Evolutionary conservation across 306 rosid genomes (phyloP), one percentile per base, ranked within the genome.

Genomic region (Malus fusca): DNA sequence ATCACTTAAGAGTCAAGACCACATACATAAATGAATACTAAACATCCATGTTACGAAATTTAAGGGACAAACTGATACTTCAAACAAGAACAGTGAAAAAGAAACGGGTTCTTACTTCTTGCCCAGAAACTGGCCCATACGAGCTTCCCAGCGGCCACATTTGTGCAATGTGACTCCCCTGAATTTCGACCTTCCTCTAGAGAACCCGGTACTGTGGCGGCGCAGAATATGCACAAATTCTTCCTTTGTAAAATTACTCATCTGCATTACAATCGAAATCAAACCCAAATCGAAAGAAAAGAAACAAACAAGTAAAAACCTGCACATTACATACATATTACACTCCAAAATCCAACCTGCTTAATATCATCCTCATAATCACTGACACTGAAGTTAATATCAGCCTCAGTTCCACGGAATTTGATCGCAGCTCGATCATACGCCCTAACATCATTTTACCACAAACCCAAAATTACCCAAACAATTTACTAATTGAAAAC

Each of bases 81-180:
- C 10, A 56, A 56, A 43, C 14, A 4, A 19, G 15, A 55, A 21
- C 23, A 80, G 61, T 3, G 8, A 33, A 26, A 12, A 31, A 10
- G 46, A 46, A 68, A 79, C 55, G 30, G 35, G 4, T 74, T 21
- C 92, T 84, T 75, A 93, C 98, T 93, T 93, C 79, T 91, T 93
- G 31, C 97, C 97, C 51, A 91, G 88, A 82, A 93, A 86, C 88
- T 93, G 98, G 30, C 98, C 98, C 98, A 93, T 91, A 1, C 97
- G 96, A 86, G 98, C 97, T 80, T 93, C 98, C 98, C 98, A 93
- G 76, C 98, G 82, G 15, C 98, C 98, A 19, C 97, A 93, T 84
- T 93, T 93, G 80, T 93, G 98, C 66, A 93, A 75, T 52, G 98
- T 93, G 72, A 93, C 98, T 77, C 98, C 98, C 80, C 97, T 88